These are phyloP conservation scores for Lepiota brunneoincarnata DNA, from an alignment of 768 basidiomycete genomes.

Conservation along the genomic window DNA sequence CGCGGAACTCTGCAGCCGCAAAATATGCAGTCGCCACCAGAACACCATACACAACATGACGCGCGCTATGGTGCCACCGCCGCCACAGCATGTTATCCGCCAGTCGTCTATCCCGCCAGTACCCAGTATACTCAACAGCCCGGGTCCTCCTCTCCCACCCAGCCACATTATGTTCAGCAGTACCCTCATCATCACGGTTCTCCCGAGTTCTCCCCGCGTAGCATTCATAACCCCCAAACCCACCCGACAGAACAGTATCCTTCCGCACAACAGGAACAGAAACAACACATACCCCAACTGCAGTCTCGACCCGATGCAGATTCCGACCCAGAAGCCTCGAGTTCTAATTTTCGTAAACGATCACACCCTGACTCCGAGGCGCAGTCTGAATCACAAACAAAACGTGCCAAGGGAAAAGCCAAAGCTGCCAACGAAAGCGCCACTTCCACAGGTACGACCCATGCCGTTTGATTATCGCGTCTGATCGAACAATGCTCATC, in stretches of 20 bases:
- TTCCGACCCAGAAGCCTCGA: slow-evolving; percentile 7
- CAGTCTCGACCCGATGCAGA: neutral
- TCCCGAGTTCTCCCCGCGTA: neutral
- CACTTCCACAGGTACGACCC: slow-evolving; percentile 21
- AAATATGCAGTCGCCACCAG: slow-evolving; percentile 12
- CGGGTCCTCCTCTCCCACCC: neutral
- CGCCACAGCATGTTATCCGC: slow-evolving; percentile 1
- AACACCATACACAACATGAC: slow-evolving; percentile 22
- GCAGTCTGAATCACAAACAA: slow-evolving; percentile 31
- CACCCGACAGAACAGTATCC: neutral
- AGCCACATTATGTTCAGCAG: slow-evolving; percentile 13
- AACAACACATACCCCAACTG: neutral
- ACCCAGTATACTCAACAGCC: slow-evolving; percentile 2
- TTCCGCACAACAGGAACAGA: slow-evolving; percentile 1
- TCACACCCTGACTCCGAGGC: slow-evolving; percentile 34
- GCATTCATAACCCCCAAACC: neutral
- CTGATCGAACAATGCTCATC: slow-evolving; percentile 2
- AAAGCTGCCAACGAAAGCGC: slow-evolving; percentile 34
- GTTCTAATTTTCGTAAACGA: slow-evolving; percentile 26
- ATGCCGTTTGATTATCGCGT: slow-evolving; percentile 11
- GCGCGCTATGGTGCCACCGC: slow-evolving; percentile 30
- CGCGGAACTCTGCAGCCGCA: slow-evolving; percentile 35
- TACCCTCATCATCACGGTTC: slow-evolving; percentile 12
- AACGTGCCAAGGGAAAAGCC: slow-evolving; percentile 38
- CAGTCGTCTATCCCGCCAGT: neutral